phyloP scores from a whole-genome alignment of 805 yeast species.

The Phaffomyces thermotolerans region DNA sequence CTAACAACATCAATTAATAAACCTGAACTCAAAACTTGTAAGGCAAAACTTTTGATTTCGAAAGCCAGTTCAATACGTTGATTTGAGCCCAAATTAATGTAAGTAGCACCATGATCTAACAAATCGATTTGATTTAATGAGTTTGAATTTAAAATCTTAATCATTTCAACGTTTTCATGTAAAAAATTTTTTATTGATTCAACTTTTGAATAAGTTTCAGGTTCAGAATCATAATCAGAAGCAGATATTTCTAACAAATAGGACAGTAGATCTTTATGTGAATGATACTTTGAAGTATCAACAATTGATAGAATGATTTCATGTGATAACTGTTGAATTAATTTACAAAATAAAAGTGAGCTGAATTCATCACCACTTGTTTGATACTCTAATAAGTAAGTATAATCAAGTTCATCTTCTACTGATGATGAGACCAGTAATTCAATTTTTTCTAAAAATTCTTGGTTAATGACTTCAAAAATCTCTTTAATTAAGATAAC shows the following conservation, averaged over 20 bases:
- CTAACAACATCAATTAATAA: conserved; percentile 39
- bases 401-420: conserved; percentile 18
- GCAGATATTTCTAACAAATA: conserved; percentile 26
- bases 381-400: conserved; percentile 30
- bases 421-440: conserved; percentile 28
- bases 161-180: conserved; percentile 5
- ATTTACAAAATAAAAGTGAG: conserved; percentile 28
- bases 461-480: conserved; percentile 15
- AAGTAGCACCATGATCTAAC: conserved; percentile 52
- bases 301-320: conserved; percentile 9
- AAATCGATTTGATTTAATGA: conserved; percentile 19
- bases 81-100: conserved; percentile 44
- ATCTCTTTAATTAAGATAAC: conserved; percentile 21
- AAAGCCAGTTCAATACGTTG: conserved; percentile 44
- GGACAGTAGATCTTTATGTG: neutral
- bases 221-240: conserved; percentile 22
- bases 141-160: conserved; percentile 13
- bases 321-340: conserved; percentile 17
- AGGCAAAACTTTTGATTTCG: conserved; percentile 43
- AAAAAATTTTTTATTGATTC: conserved; percentile 18
- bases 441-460: conserved; percentile 17
- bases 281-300: neutral
- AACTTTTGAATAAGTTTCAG: conserved; percentile 14
- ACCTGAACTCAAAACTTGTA: conserved; percentile 59
- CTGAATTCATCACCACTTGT: conserved; percentile 28